Conservation (phyloP, 2,329 filamentous ascomycete genomes). For the Diplodia mutila region DNA sequence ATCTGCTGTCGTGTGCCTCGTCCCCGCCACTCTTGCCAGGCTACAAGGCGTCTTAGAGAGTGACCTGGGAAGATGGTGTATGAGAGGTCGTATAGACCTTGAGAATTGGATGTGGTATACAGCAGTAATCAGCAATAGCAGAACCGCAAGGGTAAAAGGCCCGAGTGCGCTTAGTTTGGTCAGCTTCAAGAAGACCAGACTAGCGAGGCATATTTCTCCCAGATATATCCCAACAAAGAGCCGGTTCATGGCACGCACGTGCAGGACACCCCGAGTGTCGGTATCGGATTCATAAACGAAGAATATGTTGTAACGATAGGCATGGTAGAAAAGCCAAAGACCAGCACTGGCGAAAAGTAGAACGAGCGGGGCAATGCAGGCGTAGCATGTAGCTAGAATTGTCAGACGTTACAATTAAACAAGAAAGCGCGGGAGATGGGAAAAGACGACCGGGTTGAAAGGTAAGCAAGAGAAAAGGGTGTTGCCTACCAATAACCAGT, state of each 20-base stretch:
- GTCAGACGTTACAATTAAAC: too few species aligned
- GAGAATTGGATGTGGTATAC: constrained; percentile 26
- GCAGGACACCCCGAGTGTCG: constrained; percentile 52
- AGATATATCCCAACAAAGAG: constrained; percentile 53
- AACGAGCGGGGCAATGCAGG: constrained; percentile 53
- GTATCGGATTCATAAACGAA: constrained; percentile 52
- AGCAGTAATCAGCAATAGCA: constrained; percentile 33
- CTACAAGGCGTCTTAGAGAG: constrained; percentile 17
- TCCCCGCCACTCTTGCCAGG: too few species aligned
- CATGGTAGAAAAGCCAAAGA: constrained; percentile 50
- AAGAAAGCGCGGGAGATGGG: too few species aligned
- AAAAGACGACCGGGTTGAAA: not conserved
- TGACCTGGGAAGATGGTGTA: constrained; percentile 19
- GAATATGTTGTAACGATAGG: constrained; percentile 54
- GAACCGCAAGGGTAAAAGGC: constrained; percentile 37
- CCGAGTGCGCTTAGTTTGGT: constrained; percentile 37
- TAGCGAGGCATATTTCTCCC: constrained; percentile 53
- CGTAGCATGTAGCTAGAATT: constrained; percentile 49
- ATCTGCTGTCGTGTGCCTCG: too few species aligned
- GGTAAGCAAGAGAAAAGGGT: not conserved
- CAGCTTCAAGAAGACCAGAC: constrained; percentile 38
- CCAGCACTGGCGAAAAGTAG: constrained; percentile 52
- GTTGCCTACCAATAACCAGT: constrained; percentile 48
- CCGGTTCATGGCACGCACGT: constrained; percentile 52
- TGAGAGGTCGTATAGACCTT: constrained; percentile 19